phyloP scores from a whole-genome alignment of 1,284 basidiomycete genomes.

The Hortiboletus rubellus region DNA sequence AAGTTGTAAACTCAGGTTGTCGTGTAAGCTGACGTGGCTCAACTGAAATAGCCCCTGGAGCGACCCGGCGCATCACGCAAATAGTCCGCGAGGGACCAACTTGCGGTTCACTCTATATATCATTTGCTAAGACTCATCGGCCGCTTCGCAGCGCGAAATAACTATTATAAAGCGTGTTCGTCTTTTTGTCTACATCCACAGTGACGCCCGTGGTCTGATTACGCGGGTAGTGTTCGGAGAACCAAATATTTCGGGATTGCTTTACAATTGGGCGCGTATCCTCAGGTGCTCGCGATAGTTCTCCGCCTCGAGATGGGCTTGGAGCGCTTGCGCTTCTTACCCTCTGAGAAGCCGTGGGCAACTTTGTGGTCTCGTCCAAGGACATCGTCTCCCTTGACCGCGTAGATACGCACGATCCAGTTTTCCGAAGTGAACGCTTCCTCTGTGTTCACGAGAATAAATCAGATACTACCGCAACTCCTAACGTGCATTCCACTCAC shows the following conservation, averaged over 20 bases:
- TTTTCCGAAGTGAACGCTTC: constrained; percentile 98
- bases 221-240: no score
- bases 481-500: constrained; percentile 42
- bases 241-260: no score
- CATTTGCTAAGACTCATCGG: no score
- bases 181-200: no score
- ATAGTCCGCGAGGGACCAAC: background rate
- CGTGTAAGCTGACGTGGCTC: constrained; percentile 21
- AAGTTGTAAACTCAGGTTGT: background rate
- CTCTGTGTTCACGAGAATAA: constrained; percentile 47
- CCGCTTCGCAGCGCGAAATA: no score
- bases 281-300: constrained; percentile 36
- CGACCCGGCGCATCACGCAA: background rate
- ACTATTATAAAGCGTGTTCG: no score
- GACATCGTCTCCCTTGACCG: constrained; percentile 93
- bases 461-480: constrained; percentile 2
- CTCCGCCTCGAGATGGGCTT: constrained; percentile 64
- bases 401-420: constrained; percentile 97
- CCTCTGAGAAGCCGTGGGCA: constrained; percentile 82
- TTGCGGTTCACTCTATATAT: no score
- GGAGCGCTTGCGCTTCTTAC: constrained; percentile 83
- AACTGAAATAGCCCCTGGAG: constrained; percentile 7
- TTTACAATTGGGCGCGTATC: no score
- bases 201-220: no score
- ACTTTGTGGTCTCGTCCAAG: constrained; percentile 86